A percentile compares a stretch with the other conserved stretches of the same genome.
These are phyloP conservation scores for Anacardium occidentale DNA, from an alignment of 345 rosid genomes.

Conservation along the genomic window DNA sequence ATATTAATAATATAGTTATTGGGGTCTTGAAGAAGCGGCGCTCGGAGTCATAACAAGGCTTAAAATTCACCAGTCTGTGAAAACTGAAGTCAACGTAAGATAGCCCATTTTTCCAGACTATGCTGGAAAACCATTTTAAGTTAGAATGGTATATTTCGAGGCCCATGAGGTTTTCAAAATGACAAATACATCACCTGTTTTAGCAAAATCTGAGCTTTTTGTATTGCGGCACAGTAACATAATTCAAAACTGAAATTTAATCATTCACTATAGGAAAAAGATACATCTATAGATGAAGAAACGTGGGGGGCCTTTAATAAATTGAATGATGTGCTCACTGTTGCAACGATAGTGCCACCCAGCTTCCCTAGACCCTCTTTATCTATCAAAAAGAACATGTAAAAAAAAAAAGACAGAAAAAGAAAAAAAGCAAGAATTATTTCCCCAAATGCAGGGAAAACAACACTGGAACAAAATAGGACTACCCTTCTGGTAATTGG, in stretches of 20 bases:
- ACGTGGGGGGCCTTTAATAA: slow-evolving; percentile 9
- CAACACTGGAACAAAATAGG: slow-evolving; percentile 16
- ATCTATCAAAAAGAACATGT: slow-evolving; percentile 14
- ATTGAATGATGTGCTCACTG: slow-evolving; percentile 9
- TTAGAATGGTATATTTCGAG: no score
- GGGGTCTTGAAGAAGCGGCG: no score
- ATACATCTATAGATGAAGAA: slow-evolving; percentile 19
- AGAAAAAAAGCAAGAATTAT: slow-evolving; percentile 15
- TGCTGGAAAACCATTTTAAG: no score
- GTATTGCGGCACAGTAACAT: no score
- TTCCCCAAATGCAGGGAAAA: slow-evolving; percentile 44
- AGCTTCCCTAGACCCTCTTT: slow-evolving; percentile 14
- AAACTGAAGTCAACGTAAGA: no score
- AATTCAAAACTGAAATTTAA: neutral
- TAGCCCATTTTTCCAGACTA: no score
- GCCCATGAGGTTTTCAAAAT: no score
- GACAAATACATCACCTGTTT: no score
- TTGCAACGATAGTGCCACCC: slow-evolving; percentile 18
- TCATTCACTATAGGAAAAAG: slow-evolving; percentile 4
- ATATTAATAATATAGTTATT: no score
- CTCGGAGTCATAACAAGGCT: no score
- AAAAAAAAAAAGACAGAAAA: slow-evolving; percentile 26
- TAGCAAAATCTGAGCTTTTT: no score
- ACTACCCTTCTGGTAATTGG: slow-evolving; percentile 16
- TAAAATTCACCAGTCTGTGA: no score